Percentiles rank a stretch among this genome's conserved stretches.
These are phyloP conservation scores for Serendipita sp. DNA, from an alignment of 768 basidiomycete genomes.

Conservation along the genomic window DNA sequence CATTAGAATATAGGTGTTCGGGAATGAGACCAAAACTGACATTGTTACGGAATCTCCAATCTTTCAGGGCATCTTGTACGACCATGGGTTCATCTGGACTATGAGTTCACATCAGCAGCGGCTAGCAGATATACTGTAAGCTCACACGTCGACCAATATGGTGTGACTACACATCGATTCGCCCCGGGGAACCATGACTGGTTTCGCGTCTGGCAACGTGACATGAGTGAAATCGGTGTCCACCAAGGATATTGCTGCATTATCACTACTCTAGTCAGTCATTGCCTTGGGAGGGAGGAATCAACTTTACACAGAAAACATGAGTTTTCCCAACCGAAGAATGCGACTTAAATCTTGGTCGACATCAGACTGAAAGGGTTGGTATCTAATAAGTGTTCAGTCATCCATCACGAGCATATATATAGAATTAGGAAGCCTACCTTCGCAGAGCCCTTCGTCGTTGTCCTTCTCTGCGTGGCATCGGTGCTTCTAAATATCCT, in stretches of 20 bases:
- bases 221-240: constrained; percentile 1
- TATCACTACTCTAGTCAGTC: background rate
- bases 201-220: background rate
- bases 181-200: constrained; percentile 31
- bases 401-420: background rate
- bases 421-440: background rate
- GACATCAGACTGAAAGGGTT: background rate
- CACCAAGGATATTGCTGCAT: background rate
- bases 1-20: background rate
- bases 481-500: background rate
- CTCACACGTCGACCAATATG: constrained; percentile 56
- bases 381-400: background rate
- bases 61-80: constrained; percentile 56
- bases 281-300: background rate
- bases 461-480: background rate
- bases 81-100: constrained; percentile 67
- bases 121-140: background rate
- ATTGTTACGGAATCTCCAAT: constrained; percentile 82
- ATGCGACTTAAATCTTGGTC: background rate
- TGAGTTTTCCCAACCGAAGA: background rate
- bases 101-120: background rate
- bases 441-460: background rate
- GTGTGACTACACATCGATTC: constrained; percentile 73
- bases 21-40: constrained; percentile 27
- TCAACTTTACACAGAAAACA: constrained; percentile 1